Percentiles rank a stretch among this genome's conserved stretches.
Conservation (phyloP, 2,329 filamentous ascomycete species). For the Paecilomyces formosus region DNA sequence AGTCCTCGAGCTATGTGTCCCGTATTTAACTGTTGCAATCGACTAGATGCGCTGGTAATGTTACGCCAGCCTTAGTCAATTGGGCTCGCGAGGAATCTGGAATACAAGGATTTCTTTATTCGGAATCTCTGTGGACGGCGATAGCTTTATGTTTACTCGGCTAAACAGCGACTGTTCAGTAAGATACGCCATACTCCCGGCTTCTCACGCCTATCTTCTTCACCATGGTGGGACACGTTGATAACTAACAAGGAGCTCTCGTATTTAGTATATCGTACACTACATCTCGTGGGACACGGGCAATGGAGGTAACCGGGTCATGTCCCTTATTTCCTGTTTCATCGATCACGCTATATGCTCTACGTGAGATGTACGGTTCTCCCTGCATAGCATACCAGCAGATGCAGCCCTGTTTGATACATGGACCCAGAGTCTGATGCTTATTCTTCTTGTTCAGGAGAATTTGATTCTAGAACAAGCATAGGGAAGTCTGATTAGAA, state of each 20-base stretch:
- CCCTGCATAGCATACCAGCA: no score
- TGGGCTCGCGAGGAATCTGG: neutral
- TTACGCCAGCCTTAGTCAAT: neutral
- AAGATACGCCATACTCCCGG: neutral
- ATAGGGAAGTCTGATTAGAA: no score
- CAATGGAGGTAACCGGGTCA: neutral
- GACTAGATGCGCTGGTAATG: neutral
- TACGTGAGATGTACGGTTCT: no score
- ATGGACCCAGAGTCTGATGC: no score
- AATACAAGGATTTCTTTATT: neutral
- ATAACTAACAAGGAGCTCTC: no score
- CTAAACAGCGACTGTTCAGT: neutral
- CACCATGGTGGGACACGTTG: neutral
- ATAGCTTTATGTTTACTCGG: neutral
- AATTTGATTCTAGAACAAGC: no score
- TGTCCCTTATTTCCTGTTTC: neutral
- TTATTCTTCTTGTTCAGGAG: no score
- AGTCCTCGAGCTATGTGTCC: neutral
- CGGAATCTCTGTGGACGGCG: neutral
- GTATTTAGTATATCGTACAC: neutral
- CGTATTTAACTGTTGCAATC: neutral
- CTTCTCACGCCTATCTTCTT: neutral
- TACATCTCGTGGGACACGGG: neutral
- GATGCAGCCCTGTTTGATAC: no score
- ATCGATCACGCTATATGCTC: neutral